Percentiles rank a stretch among this genome's conserved stretches.
Conservation (phyloP, 768 basidiomycete genomes). For the Obba rivulosa region DNA sequence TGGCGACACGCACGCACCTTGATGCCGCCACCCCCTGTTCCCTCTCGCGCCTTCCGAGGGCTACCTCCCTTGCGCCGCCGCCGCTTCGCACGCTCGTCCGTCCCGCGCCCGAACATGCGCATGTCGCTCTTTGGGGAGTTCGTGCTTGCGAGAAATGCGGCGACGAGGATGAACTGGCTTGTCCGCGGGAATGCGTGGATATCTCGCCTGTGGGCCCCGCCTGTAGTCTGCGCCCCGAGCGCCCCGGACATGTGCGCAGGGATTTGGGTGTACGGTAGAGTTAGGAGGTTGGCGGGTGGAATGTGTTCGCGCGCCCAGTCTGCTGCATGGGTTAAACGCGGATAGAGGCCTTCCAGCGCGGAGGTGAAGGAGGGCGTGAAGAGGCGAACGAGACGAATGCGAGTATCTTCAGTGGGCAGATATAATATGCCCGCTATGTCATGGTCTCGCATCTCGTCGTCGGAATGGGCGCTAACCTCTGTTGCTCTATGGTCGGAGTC, state of each 20-base stretch:
- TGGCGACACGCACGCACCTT: constrained; percentile 17
- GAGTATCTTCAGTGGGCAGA: constrained; percentile 48
- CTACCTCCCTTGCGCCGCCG: constrained; percentile 36
- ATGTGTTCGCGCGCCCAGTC: constrained; percentile 56
- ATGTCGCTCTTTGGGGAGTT: constrained; percentile 80
- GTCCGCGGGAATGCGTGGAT: constrained; percentile 48
- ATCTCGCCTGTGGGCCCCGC: constrained; percentile 6
- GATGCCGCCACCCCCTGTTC: constrained; percentile 13
- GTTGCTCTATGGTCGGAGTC: too few species aligned
- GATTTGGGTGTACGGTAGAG: constrained; percentile 19
- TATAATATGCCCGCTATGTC: constrained; percentile 12
- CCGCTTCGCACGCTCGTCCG: constrained; percentile 59
- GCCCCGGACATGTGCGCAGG: constrained; percentile 11
- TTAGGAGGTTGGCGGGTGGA: constrained; percentile 38
- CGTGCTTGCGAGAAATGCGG: constrained; percentile 76
- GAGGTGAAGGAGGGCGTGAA: constrained; percentile 59
- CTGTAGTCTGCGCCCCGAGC: not conserved
- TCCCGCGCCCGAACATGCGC: constrained; percentile 74
- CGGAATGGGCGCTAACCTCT: not conserved
- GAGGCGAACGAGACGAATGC: constrained; percentile 58
- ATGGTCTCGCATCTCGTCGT: constrained; percentile 15
- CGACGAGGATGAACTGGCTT: constrained; percentile 71
- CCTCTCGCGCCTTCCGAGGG: constrained; percentile 18
- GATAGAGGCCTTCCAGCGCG: constrained; percentile 65
- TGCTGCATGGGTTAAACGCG: constrained; percentile 57